Percentiles rank a stretch among this genome's conserved stretches.
phyloP scores from a whole-genome alignment of 192 early-diverging fungal genomes.

The Coemansia sp. region DNA sequence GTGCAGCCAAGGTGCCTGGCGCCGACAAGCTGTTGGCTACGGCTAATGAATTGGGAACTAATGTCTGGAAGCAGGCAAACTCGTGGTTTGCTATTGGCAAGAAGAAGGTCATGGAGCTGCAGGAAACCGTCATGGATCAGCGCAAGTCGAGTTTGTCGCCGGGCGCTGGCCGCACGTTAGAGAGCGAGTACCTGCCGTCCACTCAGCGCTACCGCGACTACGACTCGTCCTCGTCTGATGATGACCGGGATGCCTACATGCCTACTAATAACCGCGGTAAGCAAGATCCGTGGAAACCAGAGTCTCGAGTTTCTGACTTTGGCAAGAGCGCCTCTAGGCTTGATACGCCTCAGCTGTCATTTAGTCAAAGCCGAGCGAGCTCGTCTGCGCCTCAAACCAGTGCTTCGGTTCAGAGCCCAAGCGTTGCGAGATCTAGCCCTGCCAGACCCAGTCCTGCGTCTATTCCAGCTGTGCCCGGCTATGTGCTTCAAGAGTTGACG shows the following conservation, averaged over 20 bases:
- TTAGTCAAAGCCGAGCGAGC: background rate
- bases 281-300: background rate
- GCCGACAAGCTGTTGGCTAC: conserved; percentile 44
- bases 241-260: conserved; percentile 27
- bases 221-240: conserved; percentile 26
- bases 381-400: background rate
- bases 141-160: conserved; percentile 4
- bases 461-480: conserved; percentile 18
- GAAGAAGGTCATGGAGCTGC: conserved; percentile 51
- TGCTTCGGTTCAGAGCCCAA: background rate
- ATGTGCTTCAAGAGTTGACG: conserved; percentile 13
- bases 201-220: conserved; percentile 30
- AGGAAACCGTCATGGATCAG: conserved; percentile 46
- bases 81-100: conserved; percentile 56
- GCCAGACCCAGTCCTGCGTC: background rate
- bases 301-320: background rate
- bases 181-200: conserved; percentile 7
- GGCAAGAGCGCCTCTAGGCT: background rate
- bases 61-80: conserved; percentile 53
- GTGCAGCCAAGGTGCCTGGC: conserved; percentile 5
- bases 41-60: conserved; percentile 50
- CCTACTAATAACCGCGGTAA: conserved; percentile 28
- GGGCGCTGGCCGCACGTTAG: background rate
- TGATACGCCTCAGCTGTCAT: background rate
- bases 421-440: background rate